A percentile compares a stretch with the other conserved stretches of the same genome.
Conservation (phyloP, 129 eudicot genomes). For the Scalesia atractyloides region DNA sequence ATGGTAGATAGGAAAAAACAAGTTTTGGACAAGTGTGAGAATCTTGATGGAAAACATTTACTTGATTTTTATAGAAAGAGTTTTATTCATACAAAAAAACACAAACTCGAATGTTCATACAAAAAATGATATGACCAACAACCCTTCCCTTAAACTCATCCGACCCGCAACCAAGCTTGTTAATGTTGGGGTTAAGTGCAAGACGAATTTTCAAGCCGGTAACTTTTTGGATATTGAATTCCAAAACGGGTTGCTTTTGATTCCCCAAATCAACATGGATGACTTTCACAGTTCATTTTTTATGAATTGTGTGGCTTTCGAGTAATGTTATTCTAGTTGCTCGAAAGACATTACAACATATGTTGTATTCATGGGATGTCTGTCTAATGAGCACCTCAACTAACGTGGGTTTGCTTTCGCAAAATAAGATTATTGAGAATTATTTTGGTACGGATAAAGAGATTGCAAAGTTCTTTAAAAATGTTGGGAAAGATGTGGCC, state of each 20-base stretch:
- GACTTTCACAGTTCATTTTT: constrained; percentile 27
- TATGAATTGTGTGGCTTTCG: constrained; percentile 29
- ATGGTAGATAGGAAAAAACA: constrained; percentile 2
- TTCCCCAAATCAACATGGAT: constrained; percentile 36
- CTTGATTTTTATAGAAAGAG: constrained; percentile 40
- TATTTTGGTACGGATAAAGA: constrained; percentile 39
- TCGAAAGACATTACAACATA: constrained; percentile 40
- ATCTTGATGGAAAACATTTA: constrained; percentile 35
- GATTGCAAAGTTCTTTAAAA: constrained; percentile 28
- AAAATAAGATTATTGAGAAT: constrained; percentile 32
- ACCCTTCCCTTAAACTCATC: constrained; percentile 26
- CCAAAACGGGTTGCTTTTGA: constrained; percentile 26
- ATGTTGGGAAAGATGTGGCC: constrained; percentile 35
- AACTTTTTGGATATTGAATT: constrained; percentile 38
- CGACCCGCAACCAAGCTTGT: constrained; percentile 35
- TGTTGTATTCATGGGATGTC: constrained; percentile 38
- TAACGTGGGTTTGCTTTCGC: constrained; percentile 22
- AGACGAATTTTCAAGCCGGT: constrained; percentile 20
- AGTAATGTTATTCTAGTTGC: constrained; percentile 34
- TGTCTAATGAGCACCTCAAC: constrained; percentile 29
- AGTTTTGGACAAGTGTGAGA: background rate
- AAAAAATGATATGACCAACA: background rate
- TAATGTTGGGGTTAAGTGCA: constrained; percentile 27
- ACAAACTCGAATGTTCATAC: background rate
- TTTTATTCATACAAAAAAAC: background rate